These are phyloP conservation scores for Penicillium roqueforti DNA, from an alignment of 495 filamentous ascomycete genomes.

Conservation along the genomic window DNA sequence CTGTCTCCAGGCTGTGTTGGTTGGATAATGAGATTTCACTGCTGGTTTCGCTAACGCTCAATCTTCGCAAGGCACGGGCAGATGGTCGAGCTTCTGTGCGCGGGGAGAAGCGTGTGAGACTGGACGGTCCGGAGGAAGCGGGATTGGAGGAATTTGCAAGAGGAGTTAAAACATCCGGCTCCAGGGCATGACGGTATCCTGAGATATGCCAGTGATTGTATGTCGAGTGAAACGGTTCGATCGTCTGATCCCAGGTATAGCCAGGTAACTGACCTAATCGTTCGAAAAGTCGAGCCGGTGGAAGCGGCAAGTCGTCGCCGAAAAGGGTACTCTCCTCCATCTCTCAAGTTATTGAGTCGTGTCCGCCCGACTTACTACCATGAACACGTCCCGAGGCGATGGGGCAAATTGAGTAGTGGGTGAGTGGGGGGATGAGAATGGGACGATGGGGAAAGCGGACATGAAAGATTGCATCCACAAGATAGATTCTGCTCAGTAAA, in stretches of 20 bases:
- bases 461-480: constrained; percentile 16
- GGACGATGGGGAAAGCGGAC: constrained; percentile 10
- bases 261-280: constrained; percentile 66
- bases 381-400: constrained; percentile 9
- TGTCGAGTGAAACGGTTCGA: constrained; percentile 71
- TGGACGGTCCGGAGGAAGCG: constrained; percentile 38
- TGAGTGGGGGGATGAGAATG: background rate
- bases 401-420: background rate
- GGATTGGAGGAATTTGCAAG: constrained; percentile 38
- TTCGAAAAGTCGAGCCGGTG: constrained; percentile 67
- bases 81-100: constrained; percentile 31
- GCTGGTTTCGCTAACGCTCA: constrained; percentile 47
- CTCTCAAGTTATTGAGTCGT: constrained; percentile 8
- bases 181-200: constrained; percentile 44
- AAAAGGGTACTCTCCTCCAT: constrained; percentile 43
- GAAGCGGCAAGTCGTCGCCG: constrained; percentile 61
- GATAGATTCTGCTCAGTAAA: background rate
- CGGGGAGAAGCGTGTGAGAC: constrained; percentile 45
- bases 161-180: constrained; percentile 40
- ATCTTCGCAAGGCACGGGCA: constrained; percentile 31
- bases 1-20: constrained; percentile 29
- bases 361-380: constrained; percentile 15
- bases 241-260: constrained; percentile 70
- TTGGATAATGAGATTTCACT: constrained; percentile 42
- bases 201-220: constrained; percentile 74